These are phyloP conservation scores for Diaporthe citri DNA, from an alignment of 2,329 filamentous ascomycete species.

Conservation along the genomic window DNA sequence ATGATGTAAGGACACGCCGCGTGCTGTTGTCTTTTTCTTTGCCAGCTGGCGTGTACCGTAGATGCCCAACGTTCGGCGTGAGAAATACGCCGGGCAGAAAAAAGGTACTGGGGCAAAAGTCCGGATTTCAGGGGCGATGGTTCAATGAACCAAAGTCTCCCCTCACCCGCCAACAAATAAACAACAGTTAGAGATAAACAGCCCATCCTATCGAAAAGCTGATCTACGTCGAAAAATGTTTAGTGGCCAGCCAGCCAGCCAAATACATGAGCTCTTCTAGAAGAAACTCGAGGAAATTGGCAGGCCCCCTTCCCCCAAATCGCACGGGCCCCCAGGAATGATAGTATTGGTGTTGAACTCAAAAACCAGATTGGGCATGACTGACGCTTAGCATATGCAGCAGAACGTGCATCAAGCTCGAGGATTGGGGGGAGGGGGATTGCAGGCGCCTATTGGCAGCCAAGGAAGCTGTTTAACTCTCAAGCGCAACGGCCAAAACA, in stretches of 20 bases:
- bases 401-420: constrained; percentile 8
- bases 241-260: background rate
- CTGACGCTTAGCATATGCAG: constrained; percentile 1
- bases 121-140: background rate
- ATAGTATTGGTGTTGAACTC: background rate
- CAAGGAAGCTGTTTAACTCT: background rate
- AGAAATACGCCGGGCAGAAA: background rate
- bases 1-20: no score
- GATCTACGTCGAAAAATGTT: no score
- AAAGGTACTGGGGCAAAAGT: background rate
- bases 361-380: background rate
- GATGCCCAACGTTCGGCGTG: no score
- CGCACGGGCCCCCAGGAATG: background rate
- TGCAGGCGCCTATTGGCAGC: background rate
- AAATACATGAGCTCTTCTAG: background rate
- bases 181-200: background rate
- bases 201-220: background rate
- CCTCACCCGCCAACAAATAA: background rate
- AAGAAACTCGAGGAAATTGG: background rate
- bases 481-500: background rate
- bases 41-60: background rate
- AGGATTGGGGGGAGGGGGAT: background rate
- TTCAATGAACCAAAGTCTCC: background rate
- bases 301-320: background rate
- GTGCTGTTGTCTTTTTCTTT: no score